phyloP scores from a whole-genome alignment of 352 stramenopile species.

The Globisporangium paroecandrum region DNA sequence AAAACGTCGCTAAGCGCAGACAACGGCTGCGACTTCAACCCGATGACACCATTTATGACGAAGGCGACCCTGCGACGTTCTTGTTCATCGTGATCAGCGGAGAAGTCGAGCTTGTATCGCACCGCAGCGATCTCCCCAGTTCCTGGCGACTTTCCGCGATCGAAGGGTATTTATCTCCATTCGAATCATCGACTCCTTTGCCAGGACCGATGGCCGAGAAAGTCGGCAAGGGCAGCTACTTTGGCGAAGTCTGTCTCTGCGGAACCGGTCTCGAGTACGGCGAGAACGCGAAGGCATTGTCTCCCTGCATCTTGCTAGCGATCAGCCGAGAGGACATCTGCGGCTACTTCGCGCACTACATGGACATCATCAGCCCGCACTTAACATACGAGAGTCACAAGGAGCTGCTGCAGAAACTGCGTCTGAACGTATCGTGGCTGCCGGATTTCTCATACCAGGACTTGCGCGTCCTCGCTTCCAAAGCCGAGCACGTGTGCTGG shows the following conservation, averaged over 20 bases:
- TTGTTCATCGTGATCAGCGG: slow-evolving; percentile 64
- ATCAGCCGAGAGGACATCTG: slow-evolving; percentile 51
- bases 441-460: slow-evolving; percentile 45
- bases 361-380: slow-evolving; percentile 63
- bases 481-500: slow-evolving; percentile 43
- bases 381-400: slow-evolving; percentile 49
- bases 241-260: slow-evolving; percentile 52
- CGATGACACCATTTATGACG: slow-evolving; percentile 55
- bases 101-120: slow-evolving; percentile 33
- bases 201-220: slow-evolving; percentile 25
- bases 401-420: slow-evolving; percentile 45
- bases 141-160: slow-evolving; percentile 16
- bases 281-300: slow-evolving; percentile 38
- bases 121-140: slow-evolving; percentile 9
- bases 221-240: slow-evolving; percentile 48
- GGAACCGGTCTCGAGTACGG: slow-evolving; percentile 37
- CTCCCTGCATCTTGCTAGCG: slow-evolving; percentile 40
- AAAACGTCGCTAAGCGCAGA: slow-evolving; percentile 44
- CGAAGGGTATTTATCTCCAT: slow-evolving; percentile 12
- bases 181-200: neutral
- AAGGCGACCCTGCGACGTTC: slow-evolving; percentile 54
- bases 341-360: slow-evolving; percentile 60
- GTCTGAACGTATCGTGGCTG: slow-evolving; percentile 40
- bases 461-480: slow-evolving; percentile 40
- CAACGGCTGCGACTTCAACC: slow-evolving; percentile 38